Percentiles rank a stretch among this genome's conserved stretches.
Conservation (phyloP, 192 early-diverging fungal species). For the Backusella mclennaniae region DNA sequence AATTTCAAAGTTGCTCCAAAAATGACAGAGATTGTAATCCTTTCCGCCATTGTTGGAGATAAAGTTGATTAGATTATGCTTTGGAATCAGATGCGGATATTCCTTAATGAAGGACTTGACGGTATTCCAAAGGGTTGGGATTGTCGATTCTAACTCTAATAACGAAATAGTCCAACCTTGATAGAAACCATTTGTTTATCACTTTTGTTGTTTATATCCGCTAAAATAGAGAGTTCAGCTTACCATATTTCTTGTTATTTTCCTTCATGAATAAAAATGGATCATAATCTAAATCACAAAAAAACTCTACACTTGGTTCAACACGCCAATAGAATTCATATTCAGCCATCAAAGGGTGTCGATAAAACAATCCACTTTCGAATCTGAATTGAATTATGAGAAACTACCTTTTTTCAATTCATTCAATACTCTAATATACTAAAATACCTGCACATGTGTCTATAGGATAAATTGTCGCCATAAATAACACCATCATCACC, state of each 20-base stretch:
- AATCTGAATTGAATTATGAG: slow-evolving; percentile 25
- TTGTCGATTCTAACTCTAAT: slow-evolving; percentile 62
- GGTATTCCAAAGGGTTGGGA: slow-evolving; percentile 73
- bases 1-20: slow-evolving; percentile 92
- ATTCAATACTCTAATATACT: neutral
- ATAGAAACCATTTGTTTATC: neutral
- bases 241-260: slow-evolving; percentile 72
- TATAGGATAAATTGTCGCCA: slow-evolving; percentile 58
- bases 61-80: slow-evolving; percentile 49
- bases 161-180: slow-evolving; percentile 59
- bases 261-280: slow-evolving; percentile 78
- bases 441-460: slow-evolving; percentile 66
- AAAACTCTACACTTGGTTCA: slow-evolving; percentile 78
- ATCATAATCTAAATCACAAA: slow-evolving; percentile 80
- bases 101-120: slow-evolving; percentile 51
- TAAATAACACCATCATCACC: slow-evolving; percentile 55
- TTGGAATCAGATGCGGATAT: slow-evolving; percentile 50
- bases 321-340: slow-evolving; percentile 86
- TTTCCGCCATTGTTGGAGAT: slow-evolving; percentile 46
- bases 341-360: slow-evolving; percentile 65
- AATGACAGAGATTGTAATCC: slow-evolving; percentile 67
- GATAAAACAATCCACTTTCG: slow-evolving; percentile 77
- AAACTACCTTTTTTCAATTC: neutral
- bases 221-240: neutral
- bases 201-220: no score